Evolutionary conservation across 352 stramenopile species (phyloP), one percentile per base, ranked within the genome.

Genomic region (Globisporangium viniferum): DNA sequence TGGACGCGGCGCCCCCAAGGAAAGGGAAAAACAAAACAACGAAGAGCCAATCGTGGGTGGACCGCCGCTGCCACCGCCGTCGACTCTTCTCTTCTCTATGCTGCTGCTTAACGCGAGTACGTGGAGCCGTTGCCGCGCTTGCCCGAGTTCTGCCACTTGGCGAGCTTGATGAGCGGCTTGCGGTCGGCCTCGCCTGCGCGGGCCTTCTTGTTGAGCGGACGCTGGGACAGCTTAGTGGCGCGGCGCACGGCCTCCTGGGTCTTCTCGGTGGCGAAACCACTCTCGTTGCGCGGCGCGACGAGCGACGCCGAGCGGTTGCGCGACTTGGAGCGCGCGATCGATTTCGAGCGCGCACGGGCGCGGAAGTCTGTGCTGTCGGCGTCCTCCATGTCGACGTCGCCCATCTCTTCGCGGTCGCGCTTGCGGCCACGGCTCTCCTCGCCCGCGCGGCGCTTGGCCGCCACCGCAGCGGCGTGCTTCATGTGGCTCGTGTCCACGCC

Each of bases 401-500:
- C 84, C 80, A 84, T 84, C 57, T 94, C 89, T 59, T 93, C 80
- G 67, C 91, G 80, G 71, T 85, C 75, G 76, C 92, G 82, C 83
- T 92, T 98, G 76, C 82, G 91, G 66, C 81, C 91, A 76, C 81
- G 93, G 64, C 61, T 89, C 75, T 90, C 92, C 35, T 94, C 85
- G 53, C 70, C 74, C 0, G 73, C 73, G 63, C 83, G 88, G 36
- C 77, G 66, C 77, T 96, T 96, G 24, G 84, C 83, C 5, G 85
- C 87, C 41, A 90, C 79, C 24, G 74, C 72, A 24, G 88, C 83
- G 7, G 88, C 86, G 75, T 98, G 89, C 72, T 97, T 86, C 90
- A 98, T 98, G 71, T 90, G 76, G 59, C 79, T 89, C 31, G 89
- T 92, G 75, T 98, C 93, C 6, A 98, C 88, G 33, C 96, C 96